These are phyloP conservation scores for Annulohypoxylon nitens DNA, from an alignment of 495 filamentous ascomycete genomes.

Conservation along the genomic window DNA sequence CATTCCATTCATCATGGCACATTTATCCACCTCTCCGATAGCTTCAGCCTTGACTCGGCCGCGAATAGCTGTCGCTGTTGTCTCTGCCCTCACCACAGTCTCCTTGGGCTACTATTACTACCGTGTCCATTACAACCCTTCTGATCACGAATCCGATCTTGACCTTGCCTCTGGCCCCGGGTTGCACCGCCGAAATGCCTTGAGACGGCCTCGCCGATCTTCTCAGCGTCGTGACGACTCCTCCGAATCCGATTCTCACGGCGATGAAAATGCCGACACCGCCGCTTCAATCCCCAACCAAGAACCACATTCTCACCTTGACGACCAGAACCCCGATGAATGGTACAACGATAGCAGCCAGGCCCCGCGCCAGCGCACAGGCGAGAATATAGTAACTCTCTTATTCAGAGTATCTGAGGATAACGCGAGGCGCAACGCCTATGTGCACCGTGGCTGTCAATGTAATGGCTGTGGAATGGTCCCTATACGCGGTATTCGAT, in stretches of 20 bases:
- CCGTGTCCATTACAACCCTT: conserved; percentile 21
- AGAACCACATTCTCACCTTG: conserved; percentile 50
- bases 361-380: conserved; percentile 68
- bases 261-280: conserved; percentile 59
- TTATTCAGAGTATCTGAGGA: conserved; percentile 87
- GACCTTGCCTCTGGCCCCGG: conserved; percentile 43
- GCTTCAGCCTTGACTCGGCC: conserved; percentile 61
- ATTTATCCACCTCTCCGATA: conserved; percentile 50
- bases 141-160: conserved; percentile 46
- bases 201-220: conserved; percentile 61
- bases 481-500: conserved; percentile 91
- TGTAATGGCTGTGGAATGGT: conserved; percentile 88
- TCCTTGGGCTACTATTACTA: conserved; percentile 59
- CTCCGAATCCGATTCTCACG: conserved; percentile 60
- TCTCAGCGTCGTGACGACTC: conserved; percentile 49
- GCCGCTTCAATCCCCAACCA: conserved; percentile 24
- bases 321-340: conserved; percentile 73
- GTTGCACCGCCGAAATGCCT: conserved; percentile 71
- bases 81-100: conserved; percentile 53
- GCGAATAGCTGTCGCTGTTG: conserved; percentile 54
- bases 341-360: conserved; percentile 59
- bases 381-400: conserved; percentile 78
- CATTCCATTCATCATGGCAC: conserved; percentile 45
- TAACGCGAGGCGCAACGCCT: conserved; percentile 83
- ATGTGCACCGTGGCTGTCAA: conserved; percentile 92